phyloP scores from a whole-genome alignment of 176 grass and related monocot species.

The Musa acuminata region DNA sequence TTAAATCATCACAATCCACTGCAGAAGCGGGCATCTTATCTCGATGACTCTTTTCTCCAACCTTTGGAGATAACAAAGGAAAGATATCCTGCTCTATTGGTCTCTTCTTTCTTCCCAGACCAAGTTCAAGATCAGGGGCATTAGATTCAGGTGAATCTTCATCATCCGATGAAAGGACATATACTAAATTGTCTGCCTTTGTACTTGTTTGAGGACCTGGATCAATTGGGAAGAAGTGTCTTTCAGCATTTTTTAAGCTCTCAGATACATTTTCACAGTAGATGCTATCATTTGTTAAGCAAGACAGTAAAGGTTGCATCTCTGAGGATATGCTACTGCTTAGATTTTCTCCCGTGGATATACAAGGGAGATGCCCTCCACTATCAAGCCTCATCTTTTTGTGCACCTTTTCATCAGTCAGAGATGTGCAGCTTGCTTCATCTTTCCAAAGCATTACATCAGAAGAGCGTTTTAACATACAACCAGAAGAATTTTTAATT shows the following conservation, averaged over 20 bases:
- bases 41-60: slow-evolving; percentile 32
- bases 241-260: slow-evolving; percentile 33
- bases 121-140: slow-evolving; percentile 40
- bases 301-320: slow-evolving; percentile 29
- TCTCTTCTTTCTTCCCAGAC: slow-evolving; percentile 26
- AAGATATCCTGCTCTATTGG: slow-evolving; percentile 28
- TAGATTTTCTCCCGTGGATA: slow-evolving; percentile 22
- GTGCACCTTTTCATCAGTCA: slow-evolving; percentile 18
- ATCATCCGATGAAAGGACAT: slow-evolving; percentile 32
- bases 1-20: slow-evolving; percentile 17
- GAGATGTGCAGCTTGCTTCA: slow-evolving; percentile 16
- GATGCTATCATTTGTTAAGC: slow-evolving; percentile 28
- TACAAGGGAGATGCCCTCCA: slow-evolving; percentile 24
- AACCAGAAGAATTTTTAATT: slow-evolving; percentile 12
- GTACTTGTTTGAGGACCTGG: slow-evolving; percentile 21
- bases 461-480: slow-evolving; percentile 24
- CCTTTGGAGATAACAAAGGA: slow-evolving; percentile 21
- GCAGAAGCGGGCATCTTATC: slow-evolving; percentile 9
- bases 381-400: slow-evolving; percentile 59
- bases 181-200: slow-evolving; percentile 14
- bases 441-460: slow-evolving; percentile 22
- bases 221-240: slow-evolving; percentile 39
- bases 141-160: slow-evolving; percentile 30
- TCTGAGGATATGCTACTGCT: slow-evolving; percentile 40
- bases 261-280: slow-evolving; percentile 30